Evolutionary conservation across 805 yeast genomes (phyloP), one percentile per base, ranked within the genome.

Genomic region (Ascoidea asiatica): DNA sequence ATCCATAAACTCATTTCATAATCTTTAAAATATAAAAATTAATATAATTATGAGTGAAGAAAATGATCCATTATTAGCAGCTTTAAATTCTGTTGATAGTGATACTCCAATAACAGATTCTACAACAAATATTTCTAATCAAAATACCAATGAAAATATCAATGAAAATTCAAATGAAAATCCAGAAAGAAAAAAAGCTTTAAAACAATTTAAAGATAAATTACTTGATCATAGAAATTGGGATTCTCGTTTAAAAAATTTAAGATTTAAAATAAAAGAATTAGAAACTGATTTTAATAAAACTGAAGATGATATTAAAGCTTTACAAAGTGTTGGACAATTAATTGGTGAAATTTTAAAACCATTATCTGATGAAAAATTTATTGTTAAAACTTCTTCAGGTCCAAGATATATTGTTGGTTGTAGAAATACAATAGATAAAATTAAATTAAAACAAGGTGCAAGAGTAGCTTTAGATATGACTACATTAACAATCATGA

Each of bases 401-500:
- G 98, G 98, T 4, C 98, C 98, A 39, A 76, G 98, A 57, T 92
- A 92, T 61, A 92, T 92, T 53, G 98, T 92, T 43, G 97, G 97
- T 39, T 92, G 95, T 63, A 79, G 98, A 58, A 88, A 88, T 61
- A 83, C 95, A 33, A 86, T 92, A 59, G 85, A 83, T 59, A 79
- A 85, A 56, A 83, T 80, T 40, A 75, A 74, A 48, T 72, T 92
- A 57, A 80, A 84, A 63, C 94, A 88, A 62, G 98, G 98, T 43
- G 89, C 89, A 19, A 77, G 98, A 60, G 98, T 92, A 40, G 92
- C 98, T 15, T 70, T 92, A 54, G 98, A 92, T 65, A 92, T 92
- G 83, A 92, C 98, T 21, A 92, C 98, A 0, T 72, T 92, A 54
- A 92, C 98, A 18, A 92, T 92, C 49, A 92, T 92, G 98, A 79